A percentile compares a stretch with the other conserved stretches of the same genome.
phyloP scores from a whole-genome alignment of 176 grass and related monocot genomes.

The Dactylis glomerata region DNA sequence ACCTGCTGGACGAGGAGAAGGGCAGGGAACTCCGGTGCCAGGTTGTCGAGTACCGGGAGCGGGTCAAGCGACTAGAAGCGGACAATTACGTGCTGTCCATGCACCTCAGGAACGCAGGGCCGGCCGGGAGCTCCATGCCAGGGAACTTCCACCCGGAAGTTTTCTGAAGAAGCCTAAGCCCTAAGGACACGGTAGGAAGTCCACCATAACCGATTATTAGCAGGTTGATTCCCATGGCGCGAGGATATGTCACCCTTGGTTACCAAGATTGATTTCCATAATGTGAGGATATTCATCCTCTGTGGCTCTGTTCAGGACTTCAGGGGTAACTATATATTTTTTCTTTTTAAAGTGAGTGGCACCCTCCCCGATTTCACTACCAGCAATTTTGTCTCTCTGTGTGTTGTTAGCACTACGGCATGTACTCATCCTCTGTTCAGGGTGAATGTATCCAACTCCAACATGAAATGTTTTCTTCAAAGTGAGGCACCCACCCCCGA shows the following conservation, averaged over 20 bases:
- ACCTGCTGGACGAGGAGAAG: not conserved
- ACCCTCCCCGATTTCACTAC: too few relatives aligned
- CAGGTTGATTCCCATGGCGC: not conserved
- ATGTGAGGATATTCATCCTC: not conserved
- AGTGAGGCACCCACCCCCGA: too few relatives aligned
- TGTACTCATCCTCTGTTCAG: too few relatives aligned
- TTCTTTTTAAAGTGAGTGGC: too few relatives aligned
- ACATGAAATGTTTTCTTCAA: too few relatives aligned
- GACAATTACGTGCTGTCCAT: slow-evolving; percentile 19
- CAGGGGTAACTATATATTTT: not conserved
- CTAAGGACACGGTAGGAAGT: not conserved
- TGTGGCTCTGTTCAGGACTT: too few relatives aligned
- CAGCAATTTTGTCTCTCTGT: too few relatives aligned
- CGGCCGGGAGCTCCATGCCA: not conserved
- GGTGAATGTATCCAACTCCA: too few relatives aligned
- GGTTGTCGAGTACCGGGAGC: not conserved
- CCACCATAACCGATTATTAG: not conserved
- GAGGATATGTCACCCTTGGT: not conserved
- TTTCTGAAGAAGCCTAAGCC: not conserved
- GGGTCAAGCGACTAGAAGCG: not conserved
- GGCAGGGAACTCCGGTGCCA: not conserved
- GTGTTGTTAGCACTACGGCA: too few relatives aligned
- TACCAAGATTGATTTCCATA: not conserved
- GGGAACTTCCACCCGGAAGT: slow-evolving; percentile 20
- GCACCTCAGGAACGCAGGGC: slow-evolving; percentile 5